Percentiles rank a stretch among this genome's conserved stretches.
phyloP scores from a whole-genome alignment of 73 alveolate genomes.

The Durusdinium trenchii region DNA sequence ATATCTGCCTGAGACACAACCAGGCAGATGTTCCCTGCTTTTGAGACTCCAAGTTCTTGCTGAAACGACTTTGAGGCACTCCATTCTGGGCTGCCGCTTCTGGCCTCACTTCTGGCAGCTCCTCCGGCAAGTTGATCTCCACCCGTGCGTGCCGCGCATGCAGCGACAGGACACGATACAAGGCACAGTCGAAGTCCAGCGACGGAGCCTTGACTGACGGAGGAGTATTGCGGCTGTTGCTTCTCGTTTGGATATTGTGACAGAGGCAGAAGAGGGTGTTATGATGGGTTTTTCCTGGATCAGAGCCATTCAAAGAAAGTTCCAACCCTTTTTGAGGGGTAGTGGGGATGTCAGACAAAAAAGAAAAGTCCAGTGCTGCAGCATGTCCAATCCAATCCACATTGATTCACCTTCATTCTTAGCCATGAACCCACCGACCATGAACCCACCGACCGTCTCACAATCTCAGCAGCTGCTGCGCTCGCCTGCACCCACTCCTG shows the following conservation, averaged over 20 bases:
- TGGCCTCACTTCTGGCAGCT: neutral
- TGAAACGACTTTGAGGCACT: neutral
- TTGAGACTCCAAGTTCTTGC: neutral
- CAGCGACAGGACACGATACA: slow-evolving; percentile 21
- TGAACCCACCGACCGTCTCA: no score
- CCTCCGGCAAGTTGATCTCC: slow-evolving; percentile 36
- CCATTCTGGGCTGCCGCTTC: neutral
- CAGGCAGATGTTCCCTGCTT: neutral
- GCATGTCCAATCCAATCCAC: no score
- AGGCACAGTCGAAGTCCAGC: slow-evolving; percentile 40
- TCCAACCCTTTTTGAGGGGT: no score
- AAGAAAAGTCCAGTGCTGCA: no score
- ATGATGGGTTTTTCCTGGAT: no score
- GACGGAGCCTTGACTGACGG: slow-evolving; percentile 1
- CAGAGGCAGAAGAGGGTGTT: no score
- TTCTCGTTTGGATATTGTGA: no score
- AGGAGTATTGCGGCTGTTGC: neutral
- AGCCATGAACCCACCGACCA: no score
- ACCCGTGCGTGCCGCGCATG: slow-evolving; percentile 43
- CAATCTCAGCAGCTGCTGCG: no score
- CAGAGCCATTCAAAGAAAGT: no score
- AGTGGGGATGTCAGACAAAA: no score
- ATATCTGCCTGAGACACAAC: neutral
- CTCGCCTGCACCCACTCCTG: slow-evolving; percentile 79
- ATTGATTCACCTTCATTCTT: no score